phyloP scores from a whole-genome alignment of 306 rosid genomes.

The Quercus ilex region DNA sequence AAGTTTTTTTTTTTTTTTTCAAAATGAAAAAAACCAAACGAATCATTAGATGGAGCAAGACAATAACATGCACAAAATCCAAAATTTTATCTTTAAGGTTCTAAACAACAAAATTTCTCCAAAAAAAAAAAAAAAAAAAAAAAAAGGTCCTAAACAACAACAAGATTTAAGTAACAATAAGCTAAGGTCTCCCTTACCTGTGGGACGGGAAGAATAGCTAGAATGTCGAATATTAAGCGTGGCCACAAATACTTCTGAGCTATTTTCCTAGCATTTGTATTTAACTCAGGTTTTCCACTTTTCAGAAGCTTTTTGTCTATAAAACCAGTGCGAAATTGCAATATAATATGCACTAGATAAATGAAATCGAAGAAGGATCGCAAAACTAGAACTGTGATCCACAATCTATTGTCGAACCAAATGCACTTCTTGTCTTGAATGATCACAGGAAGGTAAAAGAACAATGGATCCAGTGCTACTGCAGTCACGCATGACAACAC shows the following conservation, averaged over 20 bases:
- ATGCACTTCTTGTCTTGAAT: slow-evolving; percentile 62
- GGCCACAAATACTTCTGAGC: slow-evolving; percentile 80
- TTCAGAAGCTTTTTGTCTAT: slow-evolving; percentile 67
- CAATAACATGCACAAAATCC: too few relatives aligned
- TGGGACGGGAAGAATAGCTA: slow-evolving; percentile 92
- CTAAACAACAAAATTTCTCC: too few relatives aligned
- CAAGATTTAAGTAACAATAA: too few relatives aligned
- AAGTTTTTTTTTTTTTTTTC: too few relatives aligned
- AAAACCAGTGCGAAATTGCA: slow-evolving; percentile 87
- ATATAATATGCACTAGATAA: slow-evolving; percentile 72
- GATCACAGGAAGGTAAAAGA: slow-evolving; percentile 80
- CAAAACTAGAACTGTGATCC: slow-evolving; percentile 66
- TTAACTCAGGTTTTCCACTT: slow-evolving; percentile 84
- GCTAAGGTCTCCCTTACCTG: slow-evolving; percentile 42
- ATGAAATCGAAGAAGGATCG: slow-evolving; percentile 83
- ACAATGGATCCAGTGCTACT: slow-evolving; percentile 87
- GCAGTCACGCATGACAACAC: slow-evolving; percentile 77
- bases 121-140: too few relatives aligned
- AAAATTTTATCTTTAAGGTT: too few relatives aligned
- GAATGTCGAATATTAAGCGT: slow-evolving; percentile 82
- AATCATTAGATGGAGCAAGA: too few relatives aligned
- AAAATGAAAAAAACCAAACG: too few relatives aligned
- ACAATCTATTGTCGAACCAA: slow-evolving; percentile 60
- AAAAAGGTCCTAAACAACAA: too few relatives aligned
- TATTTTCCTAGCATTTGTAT: slow-evolving; percentile 80